Percentiles rank a stretch among this genome's conserved stretches.
phyloP scores from a whole-genome alignment of 768 basidiomycete species.

The Boletus sp. region DNA sequence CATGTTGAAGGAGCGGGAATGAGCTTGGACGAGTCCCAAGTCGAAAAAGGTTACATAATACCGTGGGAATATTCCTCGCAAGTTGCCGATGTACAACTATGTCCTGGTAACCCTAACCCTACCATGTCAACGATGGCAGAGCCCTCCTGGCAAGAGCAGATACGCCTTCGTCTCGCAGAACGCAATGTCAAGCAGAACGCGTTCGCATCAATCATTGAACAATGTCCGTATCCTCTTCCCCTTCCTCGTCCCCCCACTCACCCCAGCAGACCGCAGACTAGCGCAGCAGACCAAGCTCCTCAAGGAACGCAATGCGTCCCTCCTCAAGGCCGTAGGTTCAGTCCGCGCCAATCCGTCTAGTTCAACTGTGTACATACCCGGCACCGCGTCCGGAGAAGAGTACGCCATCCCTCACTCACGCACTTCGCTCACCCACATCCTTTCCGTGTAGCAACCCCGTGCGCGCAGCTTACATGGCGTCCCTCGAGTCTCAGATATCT shows the following conservation, averaged over 20 bases:
- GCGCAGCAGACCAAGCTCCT: slow-evolving; percentile 90
- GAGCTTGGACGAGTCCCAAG: slow-evolving; percentile 4
- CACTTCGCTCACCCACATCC: neutral
- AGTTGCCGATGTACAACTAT: slow-evolving; percentile 11
- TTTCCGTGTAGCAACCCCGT: slow-evolving; percentile 64
- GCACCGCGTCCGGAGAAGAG: slow-evolving; percentile 62
- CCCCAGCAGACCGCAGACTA: slow-evolving; percentile 72
- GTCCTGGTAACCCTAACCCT: slow-evolving; percentile 27
- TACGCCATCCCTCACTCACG: slow-evolving; percentile 34
- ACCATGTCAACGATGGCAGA: slow-evolving; percentile 59
- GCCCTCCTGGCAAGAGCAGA: slow-evolving; percentile 80
- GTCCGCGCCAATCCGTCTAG: slow-evolving; percentile 61
- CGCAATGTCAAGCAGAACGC: slow-evolving; percentile 80
- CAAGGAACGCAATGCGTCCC: slow-evolving; percentile 87
- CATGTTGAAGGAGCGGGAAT: slow-evolving; percentile 40
- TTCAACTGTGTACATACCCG: slow-evolving; percentile 59
- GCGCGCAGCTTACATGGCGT: slow-evolving; percentile 82
- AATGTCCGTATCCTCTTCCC: slow-evolving; percentile 58
- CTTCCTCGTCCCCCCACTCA: slow-evolving; percentile 8
- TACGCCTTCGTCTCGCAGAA: slow-evolving; percentile 75
- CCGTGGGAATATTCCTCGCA: slow-evolving; percentile 26
- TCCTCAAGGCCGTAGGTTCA: slow-evolving; percentile 79
- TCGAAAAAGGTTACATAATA: slow-evolving; percentile 13
- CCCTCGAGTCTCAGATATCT: slow-evolving; percentile 92
- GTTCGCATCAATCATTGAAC: slow-evolving; percentile 83